Evolutionary conservation across 2,329 filamentous ascomycete genomes (phyloP).

Genomic region (Diaporthe aspalathi): DNA sequence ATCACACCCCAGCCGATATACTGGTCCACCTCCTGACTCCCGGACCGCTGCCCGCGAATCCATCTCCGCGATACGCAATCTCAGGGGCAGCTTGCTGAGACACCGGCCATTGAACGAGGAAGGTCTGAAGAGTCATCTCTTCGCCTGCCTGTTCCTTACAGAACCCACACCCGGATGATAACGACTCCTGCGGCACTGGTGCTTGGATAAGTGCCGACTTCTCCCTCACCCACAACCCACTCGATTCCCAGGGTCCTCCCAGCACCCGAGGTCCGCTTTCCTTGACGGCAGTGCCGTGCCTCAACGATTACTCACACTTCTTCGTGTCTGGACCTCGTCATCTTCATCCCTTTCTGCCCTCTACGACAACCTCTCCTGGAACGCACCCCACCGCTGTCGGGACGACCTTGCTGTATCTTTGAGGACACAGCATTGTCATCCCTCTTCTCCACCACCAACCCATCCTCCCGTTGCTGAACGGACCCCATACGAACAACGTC

Average conservation of each 20-base stretch:
- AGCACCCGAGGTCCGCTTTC: conserved; percentile 35
- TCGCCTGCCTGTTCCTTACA: conserved; percentile 56
- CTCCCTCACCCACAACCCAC: conserved; percentile 48
- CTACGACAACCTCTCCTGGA: conserved; percentile 18
- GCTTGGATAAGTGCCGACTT: conserved; percentile 50
- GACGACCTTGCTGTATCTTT: conserved; percentile 35
- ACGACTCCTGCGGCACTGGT: conserved; percentile 52
- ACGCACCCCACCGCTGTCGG: conserved; percentile 17
- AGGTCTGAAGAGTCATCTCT: conserved; percentile 61
- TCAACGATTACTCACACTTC: conserved; percentile 37
- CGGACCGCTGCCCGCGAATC: not conserved
- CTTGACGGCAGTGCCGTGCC: conserved; percentile 39
- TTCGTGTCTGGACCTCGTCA: conserved; percentile 34
- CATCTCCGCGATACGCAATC: not conserved
- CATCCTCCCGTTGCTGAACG: conserved; percentile 6
- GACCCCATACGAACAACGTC: conserved; percentile 26
- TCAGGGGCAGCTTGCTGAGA: not conserved
- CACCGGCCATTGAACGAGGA: conserved; percentile 46
- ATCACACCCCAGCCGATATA: conserved; percentile 26
- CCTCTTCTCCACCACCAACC: conserved; percentile 5
- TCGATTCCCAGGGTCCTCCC: conserved; percentile 43
- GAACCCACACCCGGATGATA: conserved; percentile 54
- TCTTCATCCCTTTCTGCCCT: conserved; percentile 8
- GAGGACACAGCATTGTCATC: conserved; percentile 33
- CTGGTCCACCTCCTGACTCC: conserved; percentile 17